Conservation (phyloP, 2,329 filamentous ascomycete species). For the Sporothrix phasma region DNA sequence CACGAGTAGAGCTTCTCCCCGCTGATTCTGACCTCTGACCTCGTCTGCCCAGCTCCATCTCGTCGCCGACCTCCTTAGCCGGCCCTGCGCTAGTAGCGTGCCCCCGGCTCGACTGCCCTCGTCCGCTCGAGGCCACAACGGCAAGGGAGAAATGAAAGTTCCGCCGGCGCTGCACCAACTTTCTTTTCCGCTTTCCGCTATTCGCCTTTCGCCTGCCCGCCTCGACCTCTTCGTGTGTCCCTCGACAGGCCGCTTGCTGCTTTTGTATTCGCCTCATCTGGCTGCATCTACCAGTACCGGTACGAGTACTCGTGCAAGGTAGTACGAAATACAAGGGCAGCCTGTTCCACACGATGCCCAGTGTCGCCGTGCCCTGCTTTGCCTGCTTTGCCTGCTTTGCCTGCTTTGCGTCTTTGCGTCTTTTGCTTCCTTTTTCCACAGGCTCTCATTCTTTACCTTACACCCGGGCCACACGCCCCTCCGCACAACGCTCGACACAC, state of each 20-base stretch:
- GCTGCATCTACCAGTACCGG: too few relatives aligned
- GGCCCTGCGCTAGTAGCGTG: too few relatives aligned
- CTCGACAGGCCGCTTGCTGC: background rate
- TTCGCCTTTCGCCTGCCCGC: too few relatives aligned
- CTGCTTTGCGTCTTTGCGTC: too few relatives aligned
- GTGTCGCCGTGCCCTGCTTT: background rate
- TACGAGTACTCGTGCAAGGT: too few relatives aligned
- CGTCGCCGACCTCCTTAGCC: background rate
- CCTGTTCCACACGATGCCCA: background rate
- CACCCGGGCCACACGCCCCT: background rate
- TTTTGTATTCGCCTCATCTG: background rate
- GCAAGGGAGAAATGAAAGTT: background rate
- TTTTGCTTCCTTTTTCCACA: background rate
- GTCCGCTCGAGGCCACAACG: background rate
- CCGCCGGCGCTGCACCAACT: background rate
- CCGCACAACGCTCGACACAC: background rate
- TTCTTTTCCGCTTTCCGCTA: background rate
- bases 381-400: background rate
- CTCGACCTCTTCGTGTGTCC: background rate
- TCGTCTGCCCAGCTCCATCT: background rate
- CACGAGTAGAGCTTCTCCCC: too few relatives aligned
- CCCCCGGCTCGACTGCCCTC: too few relatives aligned
- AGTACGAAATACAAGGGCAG: too few relatives aligned
- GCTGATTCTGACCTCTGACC: background rate
- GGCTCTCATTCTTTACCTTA: background rate